Base-by-base conservation (phyloP, 352 stramenopile species). In the Globisporangium cylindrosporum region DNA sequence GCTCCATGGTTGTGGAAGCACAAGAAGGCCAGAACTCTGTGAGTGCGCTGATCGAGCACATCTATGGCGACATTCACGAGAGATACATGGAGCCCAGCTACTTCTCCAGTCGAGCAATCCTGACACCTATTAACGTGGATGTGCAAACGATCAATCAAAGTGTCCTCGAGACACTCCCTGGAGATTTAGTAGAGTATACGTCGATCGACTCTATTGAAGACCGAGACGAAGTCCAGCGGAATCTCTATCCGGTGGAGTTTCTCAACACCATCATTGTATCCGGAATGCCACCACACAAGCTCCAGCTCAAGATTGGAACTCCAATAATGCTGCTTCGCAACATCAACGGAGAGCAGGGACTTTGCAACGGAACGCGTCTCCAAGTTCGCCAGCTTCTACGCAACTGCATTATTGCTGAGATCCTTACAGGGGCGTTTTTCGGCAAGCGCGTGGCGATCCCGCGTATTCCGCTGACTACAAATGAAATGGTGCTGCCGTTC, bases 251-350 rank as follows among this genome's bases (percentile, higher is more conserved):
- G 4, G 57, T 62, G 1, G 32, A 62, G 22, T 62, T 53, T 24
- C 57, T 62, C 10, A 62, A 79, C 51, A 62, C 67, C 0, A 8
- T 75, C 20, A 77, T 66, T 12, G 54, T 77, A 15, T 75, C 66
- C 14, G 73, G 68, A 2, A 77, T 80, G 1, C 69, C 69, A 1
- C 73, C 69, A 7, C 73, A 80, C 59, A 75, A 70, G 15, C 34
- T 78, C 8, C 46, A 32, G 1, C 59, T 82, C 0, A 80, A 78
- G 41, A 46, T 65, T 1, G 64, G 71, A 0, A 46, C 59, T 25
- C 69, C 71, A 1, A 60, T 80, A 1, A 78, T 78, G 69, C 60
- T 81, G 54, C 73, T 81, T 24, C 68, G 70, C 3, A 79, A 79
- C 41, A 61, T 81, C 41, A 53, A 53, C 18, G 46, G 46, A 4